Evolutionary conservation across 192 early-diverging fungal genomes (phyloP).

Genomic region (Chytriomyces hyalinus): DNA sequence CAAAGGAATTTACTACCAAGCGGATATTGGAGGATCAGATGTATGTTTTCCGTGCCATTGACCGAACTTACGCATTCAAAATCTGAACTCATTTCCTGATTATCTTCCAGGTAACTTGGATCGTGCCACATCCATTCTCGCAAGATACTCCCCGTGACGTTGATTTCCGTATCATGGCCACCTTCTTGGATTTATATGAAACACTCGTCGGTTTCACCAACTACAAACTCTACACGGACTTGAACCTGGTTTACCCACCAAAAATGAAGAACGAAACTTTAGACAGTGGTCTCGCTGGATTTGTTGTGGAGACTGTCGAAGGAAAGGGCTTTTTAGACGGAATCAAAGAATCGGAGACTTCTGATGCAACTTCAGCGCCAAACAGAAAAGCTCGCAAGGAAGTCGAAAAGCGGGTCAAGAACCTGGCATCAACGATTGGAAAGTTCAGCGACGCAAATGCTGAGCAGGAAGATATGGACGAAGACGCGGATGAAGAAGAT

Average conservation of each 20-base stretch:
- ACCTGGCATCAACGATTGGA: conserved; percentile 48
- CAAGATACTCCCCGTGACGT: conserved; percentile 89
- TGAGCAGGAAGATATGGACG: conserved; percentile 37
- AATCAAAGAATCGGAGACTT: conserved; percentile 26
- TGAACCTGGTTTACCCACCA: conserved; percentile 93
- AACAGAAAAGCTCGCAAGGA: conserved; percentile 54
- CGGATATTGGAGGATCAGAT: conserved; percentile 92
- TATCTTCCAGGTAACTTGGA: conserved; percentile 75
- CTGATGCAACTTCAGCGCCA: not conserved
- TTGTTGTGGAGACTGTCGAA: conserved; percentile 65
- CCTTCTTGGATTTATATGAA: conserved; percentile 95
- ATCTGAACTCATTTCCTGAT: no score
- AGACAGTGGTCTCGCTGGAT: conserved; percentile 70
- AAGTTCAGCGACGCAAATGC: not conserved
- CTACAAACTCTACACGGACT: conserved; percentile 86
- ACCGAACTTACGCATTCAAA: no score
- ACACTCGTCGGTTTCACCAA: conserved; percentile 93
- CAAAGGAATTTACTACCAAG: conserved; percentile 99
- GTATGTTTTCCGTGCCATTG: not conserved
- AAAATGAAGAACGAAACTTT: conserved; percentile 72
- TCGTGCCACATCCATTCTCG: conserved; percentile 95
- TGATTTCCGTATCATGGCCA: conserved; percentile 95
- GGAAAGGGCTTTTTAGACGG: conserved; percentile 41
- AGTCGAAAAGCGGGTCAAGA: conserved; percentile 51
- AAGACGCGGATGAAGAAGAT: conserved; percentile 42